phyloP scores from a whole-genome alignment of 176 grass and related monocot genomes.

The Avena eriantha region DNA sequence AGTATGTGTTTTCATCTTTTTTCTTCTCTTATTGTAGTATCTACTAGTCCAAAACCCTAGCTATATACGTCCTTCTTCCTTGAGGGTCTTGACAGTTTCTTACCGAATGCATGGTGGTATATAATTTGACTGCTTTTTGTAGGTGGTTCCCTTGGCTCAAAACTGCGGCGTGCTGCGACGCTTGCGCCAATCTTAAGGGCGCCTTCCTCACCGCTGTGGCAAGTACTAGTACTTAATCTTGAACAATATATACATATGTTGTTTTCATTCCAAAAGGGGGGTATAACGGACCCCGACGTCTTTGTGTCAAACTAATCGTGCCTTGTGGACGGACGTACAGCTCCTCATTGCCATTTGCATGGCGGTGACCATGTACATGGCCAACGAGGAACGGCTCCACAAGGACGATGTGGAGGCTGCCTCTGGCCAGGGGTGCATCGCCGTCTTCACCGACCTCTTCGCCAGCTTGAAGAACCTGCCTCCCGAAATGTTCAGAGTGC shows the following conservation, averaged over 20 bases:
- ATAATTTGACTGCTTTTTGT: too few relatives aligned
- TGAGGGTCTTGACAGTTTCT: too few relatives aligned
- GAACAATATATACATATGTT: too few relatives aligned
- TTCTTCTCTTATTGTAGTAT: too few relatives aligned
- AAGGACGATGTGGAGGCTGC: background rate
- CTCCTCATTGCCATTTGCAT: conserved; percentile 40
- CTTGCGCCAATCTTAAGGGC: conserved; percentile 56
- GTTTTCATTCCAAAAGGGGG: too few relatives aligned
- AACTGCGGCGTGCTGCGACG: conserved; percentile 51
- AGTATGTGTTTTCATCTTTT: background rate
- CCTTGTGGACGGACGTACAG: too few relatives aligned
- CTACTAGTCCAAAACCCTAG: too few relatives aligned
- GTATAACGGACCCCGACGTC: too few relatives aligned
- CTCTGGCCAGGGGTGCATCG: background rate
- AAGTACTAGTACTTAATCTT: conserved; percentile 20
- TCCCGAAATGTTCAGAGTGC: conserved; percentile 68
- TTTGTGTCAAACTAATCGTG: too few relatives aligned
- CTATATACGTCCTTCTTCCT: too few relatives aligned
- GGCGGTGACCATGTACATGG: conserved; percentile 44
- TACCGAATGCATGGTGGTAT: too few relatives aligned
- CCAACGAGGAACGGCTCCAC: conserved; percentile 30
- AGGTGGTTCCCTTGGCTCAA: conserved; percentile 52
- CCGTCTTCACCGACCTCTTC: conserved; percentile 43
- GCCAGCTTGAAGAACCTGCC: conserved; percentile 66
- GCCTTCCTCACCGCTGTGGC: conserved; percentile 55